Conservation (phyloP, 495 filamentous ascomycete species). For the Tuber borchii region DNA sequence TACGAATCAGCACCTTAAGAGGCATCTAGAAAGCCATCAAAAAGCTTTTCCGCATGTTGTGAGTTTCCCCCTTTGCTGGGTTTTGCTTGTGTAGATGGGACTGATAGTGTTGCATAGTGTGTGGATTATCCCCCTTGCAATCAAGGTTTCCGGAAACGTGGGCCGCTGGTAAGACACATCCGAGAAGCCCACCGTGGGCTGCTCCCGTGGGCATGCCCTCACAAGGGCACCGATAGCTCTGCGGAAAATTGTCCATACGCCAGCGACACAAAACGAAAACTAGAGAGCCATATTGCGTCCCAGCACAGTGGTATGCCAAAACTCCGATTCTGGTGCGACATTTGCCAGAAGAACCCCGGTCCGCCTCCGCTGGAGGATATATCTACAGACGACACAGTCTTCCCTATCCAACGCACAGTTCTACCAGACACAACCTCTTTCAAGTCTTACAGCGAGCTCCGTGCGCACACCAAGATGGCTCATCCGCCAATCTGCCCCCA, state of each 20-base stretch:
- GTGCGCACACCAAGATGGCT: constrained; percentile 60
- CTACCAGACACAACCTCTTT: constrained; percentile 52
- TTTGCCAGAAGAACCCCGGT: constrained; percentile 35
- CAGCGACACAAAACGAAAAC: constrained; percentile 62
- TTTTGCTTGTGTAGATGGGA: not conserved
- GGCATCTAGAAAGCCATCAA: constrained; percentile 45
- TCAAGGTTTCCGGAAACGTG: constrained; percentile 77
- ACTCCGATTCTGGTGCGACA: constrained; percentile 54
- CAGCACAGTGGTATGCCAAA: constrained; percentile 54
- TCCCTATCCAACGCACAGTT: not conserved
- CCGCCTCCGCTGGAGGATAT: constrained; percentile 4
- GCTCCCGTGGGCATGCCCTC: constrained; percentile 60
- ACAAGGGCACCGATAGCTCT: constrained; percentile 51
- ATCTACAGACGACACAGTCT: not conserved
- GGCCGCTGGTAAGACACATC: constrained; percentile 78
- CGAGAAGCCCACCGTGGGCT: constrained; percentile 61
- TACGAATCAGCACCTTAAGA: constrained; percentile 40
- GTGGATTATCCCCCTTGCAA: constrained; percentile 66
- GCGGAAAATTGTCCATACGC: constrained; percentile 57
- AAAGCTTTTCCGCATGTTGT: constrained; percentile 36
- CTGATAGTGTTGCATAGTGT: constrained; percentile 46
- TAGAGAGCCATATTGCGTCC: constrained; percentile 63
- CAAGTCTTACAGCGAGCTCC: constrained; percentile 60
- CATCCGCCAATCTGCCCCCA: constrained; percentile 70
- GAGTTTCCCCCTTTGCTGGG: constrained; percentile 7